A percentile compares a stretch with the other conserved stretches of the same genome.
Evolutionary conservation across 306 rosid species (phyloP).

Genomic region (Carpinus fangiana): DNA sequence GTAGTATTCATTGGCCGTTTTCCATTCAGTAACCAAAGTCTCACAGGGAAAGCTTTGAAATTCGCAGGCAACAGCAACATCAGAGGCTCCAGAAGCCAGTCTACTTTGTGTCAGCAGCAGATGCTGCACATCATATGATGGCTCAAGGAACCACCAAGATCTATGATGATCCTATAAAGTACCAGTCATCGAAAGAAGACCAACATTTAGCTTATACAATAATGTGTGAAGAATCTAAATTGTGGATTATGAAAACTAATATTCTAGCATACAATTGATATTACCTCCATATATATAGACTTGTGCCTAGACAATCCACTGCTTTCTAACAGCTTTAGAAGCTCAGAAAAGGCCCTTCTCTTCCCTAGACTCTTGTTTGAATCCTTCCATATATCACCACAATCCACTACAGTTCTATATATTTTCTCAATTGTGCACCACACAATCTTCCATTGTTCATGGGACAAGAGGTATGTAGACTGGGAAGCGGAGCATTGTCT

Average conservation of each 20-base stretch:
- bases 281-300: conserved; percentile 55
- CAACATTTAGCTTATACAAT: neutral
- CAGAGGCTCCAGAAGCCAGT: conserved; percentile 37
- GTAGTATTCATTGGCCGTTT: conserved; percentile 55
- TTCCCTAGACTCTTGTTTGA: conserved; percentile 64
- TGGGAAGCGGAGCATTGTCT: conserved; percentile 40
- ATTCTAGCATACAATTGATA: conserved; percentile 11
- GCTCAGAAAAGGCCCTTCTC: conserved; percentile 68
- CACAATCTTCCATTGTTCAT: conserved; percentile 60
- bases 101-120: conserved; percentile 47
- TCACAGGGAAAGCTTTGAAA: conserved; percentile 24
- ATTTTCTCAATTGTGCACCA: conserved; percentile 59
- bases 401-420: conserved; percentile 47
- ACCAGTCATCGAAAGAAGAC: neutral
- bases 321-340: conserved; percentile 67
- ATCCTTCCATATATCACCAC: conserved; percentile 71
- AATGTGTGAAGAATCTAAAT: conserved; percentile 15
- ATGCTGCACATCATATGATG: conserved; percentile 50
- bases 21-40: conserved; percentile 55
- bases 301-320: conserved; percentile 76
- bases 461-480: conserved; percentile 21
- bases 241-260: conserved; percentile 11
- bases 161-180: conserved; percentile 54
- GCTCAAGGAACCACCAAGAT: conserved; percentile 90
- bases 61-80: conserved; percentile 27